These are phyloP conservation scores for Haematococcus lacustris DNA, from an alignment of 139 green algal genomes.

Conservation along the genomic window DNA sequence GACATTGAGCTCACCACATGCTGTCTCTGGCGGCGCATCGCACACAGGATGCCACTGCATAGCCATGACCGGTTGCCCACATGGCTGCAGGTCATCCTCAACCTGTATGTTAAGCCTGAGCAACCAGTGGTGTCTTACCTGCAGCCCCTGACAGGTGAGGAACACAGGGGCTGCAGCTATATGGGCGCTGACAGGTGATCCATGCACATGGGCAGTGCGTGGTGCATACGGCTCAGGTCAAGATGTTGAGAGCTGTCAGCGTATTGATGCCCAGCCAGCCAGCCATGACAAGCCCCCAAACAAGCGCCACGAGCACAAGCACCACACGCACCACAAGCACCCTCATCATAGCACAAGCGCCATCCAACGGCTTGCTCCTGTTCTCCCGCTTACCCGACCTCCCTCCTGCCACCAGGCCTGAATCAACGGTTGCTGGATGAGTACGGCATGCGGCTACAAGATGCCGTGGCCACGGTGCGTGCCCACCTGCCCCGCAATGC, in stretches of 20 bases:
- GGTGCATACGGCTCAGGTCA: not conserved
- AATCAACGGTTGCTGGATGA: constrained; percentile 42
- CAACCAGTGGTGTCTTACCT: constrained; percentile 73
- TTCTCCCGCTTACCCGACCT: not conserved
- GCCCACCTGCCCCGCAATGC: constrained; percentile 46
- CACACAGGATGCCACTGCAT: no score
- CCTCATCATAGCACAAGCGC: not conserved
- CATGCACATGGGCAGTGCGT: not conserved
- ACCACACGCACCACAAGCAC: not conserved
- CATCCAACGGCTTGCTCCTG: not conserved
- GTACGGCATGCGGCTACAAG: constrained; percentile 59
- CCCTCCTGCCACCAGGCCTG: not conserved
- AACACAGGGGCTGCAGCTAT: not conserved
- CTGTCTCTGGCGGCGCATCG: not conserved
- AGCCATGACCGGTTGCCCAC: not conserved
- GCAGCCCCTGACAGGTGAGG: constrained; percentile 64
- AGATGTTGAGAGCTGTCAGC: not conserved
- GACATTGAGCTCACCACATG: not conserved
- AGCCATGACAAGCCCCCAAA: not conserved
- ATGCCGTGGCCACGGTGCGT: constrained; percentile 29
- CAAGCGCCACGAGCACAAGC: not conserved
- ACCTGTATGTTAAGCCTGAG: constrained; percentile 70
- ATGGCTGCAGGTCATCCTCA: constrained; percentile 42
- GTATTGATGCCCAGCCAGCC: not conserved
- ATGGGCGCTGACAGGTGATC: not conserved